phyloP scores from a whole-genome alignment of 2,329 filamentous ascomycete genomes.

The Nannizzia gypsea region DNA sequence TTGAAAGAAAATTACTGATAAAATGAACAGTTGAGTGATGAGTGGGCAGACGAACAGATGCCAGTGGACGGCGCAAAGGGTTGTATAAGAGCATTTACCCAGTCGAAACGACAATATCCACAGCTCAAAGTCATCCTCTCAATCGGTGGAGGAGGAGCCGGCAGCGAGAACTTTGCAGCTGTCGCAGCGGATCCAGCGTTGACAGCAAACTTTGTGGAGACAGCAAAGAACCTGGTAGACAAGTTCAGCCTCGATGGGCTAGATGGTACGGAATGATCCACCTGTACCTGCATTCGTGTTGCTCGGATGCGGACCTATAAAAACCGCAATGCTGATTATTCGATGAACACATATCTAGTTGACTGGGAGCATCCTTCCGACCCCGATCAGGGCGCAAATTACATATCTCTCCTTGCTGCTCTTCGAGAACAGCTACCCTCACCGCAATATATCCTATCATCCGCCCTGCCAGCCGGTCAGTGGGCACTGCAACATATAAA shows the following conservation, averaged over 20 bases:
- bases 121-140: conserved; percentile 66
- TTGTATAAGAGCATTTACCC: conserved; percentile 60
- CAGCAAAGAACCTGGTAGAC: conserved; percentile 55
- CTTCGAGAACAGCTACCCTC: conserved; percentile 57
- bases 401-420: conserved; percentile 54
- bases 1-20: not conserved
- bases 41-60: conserved; percentile 62
- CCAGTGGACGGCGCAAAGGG: conserved; percentile 60
- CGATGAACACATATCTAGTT: conserved; percentile 39
- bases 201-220: conserved; percentile 58
- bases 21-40: conserved; percentile 55
- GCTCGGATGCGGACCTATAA: not conserved
- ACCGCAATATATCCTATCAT: conserved; percentile 57
- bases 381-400: conserved; percentile 55
- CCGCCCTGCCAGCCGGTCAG: conserved; percentile 57
- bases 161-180: conserved; percentile 54
- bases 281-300: not conserved
- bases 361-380: conserved; percentile 69
- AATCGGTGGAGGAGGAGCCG: conserved; percentile 55
- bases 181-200: conserved; percentile 51
- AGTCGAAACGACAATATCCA: conserved; percentile 58
- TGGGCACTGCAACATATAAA: conserved; percentile 59
- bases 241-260: conserved; percentile 62
- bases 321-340: not conserved
- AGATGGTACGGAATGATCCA: conserved; percentile 48